Conservation (phyloP, 2,329 filamentous ascomycete genomes). For the Microsporum canis region DNA sequence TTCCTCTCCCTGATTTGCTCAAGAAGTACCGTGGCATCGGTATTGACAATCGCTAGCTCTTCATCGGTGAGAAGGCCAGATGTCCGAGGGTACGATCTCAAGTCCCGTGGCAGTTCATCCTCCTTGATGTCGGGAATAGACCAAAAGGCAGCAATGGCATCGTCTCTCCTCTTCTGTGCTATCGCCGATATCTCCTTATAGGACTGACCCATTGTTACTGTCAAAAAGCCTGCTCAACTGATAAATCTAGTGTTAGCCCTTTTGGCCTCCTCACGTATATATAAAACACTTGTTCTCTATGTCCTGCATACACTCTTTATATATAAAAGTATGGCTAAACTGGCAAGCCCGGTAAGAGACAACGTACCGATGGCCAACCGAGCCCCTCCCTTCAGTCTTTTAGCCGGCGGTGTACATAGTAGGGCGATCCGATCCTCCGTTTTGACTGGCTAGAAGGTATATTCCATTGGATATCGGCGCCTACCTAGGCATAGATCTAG, state of each 20-base stretch:
- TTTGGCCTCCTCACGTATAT: too few species aligned
- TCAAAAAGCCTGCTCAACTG: not conserved
- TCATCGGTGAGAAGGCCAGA: slow-evolving; percentile 49
- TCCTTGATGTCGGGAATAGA: slow-evolving; percentile 14
- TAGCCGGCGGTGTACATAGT: too few species aligned
- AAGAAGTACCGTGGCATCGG: slow-evolving; percentile 26
- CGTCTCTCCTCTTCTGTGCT: slow-evolving; percentile 26
- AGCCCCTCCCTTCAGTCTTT: too few species aligned
- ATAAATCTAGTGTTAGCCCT: not conserved
- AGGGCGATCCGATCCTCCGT: too few species aligned
- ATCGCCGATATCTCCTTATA: slow-evolving; percentile 30
- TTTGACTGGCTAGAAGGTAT: too few species aligned
- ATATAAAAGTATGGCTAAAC: too few species aligned
- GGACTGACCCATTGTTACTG: slow-evolving; percentile 20
- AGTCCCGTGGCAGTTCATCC: slow-evolving; percentile 11
- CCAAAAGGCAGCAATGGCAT: slow-evolving; percentile 19
- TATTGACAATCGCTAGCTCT: slow-evolving; percentile 42
- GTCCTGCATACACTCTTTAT: too few species aligned
- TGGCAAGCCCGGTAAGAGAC: too few species aligned
- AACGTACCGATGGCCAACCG: too few species aligned
- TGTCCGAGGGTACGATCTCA: slow-evolving; percentile 15
- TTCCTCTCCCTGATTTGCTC: slow-evolving; percentile 25
- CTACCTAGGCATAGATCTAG: too few species aligned
- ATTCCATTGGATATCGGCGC: too few species aligned
- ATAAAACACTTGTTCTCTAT: too few species aligned